Conservation (phyloP, 2,329 filamentous ascomycete species). For the Verticillium albo-atrum region DNA sequence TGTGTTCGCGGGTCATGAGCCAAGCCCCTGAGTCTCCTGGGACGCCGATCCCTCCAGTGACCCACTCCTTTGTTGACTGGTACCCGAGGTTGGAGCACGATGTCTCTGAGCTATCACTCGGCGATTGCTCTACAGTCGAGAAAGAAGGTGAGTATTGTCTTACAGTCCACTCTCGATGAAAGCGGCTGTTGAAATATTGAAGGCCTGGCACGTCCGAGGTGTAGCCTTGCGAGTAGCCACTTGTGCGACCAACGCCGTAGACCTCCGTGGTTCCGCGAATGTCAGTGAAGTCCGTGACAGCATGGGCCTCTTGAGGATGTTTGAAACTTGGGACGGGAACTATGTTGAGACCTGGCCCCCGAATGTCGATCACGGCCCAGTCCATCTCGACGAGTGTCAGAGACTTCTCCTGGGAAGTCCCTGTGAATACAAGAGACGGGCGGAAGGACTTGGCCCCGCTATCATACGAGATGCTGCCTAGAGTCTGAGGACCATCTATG, state of each 20-base stretch:
- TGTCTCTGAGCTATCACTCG: neutral
- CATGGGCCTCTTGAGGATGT: neutral
- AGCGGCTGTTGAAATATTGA: constrained; percentile 2
- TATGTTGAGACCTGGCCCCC: neutral
- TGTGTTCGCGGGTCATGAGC: constrained; percentile 12
- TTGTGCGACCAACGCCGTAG: constrained; percentile 10
- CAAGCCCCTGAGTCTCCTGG: constrained; percentile 14
- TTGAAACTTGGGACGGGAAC: neutral
- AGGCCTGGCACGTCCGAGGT: constrained; percentile 13
- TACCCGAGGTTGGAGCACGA: neutral
- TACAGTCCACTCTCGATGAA: constrained; percentile 12
- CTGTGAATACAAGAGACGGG: neutral
- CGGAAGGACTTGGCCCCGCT: neutral
- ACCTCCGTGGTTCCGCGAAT: constrained; percentile 14
- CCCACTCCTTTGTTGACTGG: constrained; percentile 6
- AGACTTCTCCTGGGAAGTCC: neutral
- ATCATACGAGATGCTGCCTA: neutral
- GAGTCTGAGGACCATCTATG: neutral
- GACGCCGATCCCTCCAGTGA: constrained; percentile 12
- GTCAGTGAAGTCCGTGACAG: neutral
- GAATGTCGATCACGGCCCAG: neutral
- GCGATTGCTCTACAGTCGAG: neutral
- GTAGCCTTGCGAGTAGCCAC: constrained; percentile 14
- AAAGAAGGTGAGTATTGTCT: constrained; percentile 5
- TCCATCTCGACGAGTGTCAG: neutral